A percentile compares a stretch with the other conserved stretches of the same genome.
Conservation (phyloP, 2,329 filamentous ascomycete genomes). For the Dothideomycetes sp. region DNA sequence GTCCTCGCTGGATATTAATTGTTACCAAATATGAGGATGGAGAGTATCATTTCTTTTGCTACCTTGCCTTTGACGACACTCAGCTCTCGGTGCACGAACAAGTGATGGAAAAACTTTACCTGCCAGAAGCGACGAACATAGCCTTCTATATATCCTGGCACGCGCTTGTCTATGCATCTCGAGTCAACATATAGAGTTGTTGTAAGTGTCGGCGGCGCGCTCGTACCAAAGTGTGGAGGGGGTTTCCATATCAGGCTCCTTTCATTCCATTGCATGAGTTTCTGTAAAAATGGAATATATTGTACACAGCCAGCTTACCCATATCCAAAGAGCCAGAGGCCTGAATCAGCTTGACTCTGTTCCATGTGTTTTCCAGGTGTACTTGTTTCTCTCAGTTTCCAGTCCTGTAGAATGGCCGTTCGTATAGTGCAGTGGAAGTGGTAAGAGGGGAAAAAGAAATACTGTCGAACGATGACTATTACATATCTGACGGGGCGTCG, state of each 20-base stretch:
- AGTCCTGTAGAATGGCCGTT: no score
- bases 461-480: no score
- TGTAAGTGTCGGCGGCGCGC: no score
- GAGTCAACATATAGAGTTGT: conserved; percentile 7
- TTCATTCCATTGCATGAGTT: conserved; percentile 7
- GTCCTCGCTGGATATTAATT: conserved; percentile 57
- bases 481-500: no score
- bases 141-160: conserved; percentile 83
- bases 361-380: no score
- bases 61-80: conserved; percentile 20
- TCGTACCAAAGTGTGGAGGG: conserved; percentile 87
- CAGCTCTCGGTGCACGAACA: neutral
- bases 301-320: conserved; percentile 56
- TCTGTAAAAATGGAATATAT: conserved; percentile 1
- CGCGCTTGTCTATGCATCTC: conserved; percentile 53
- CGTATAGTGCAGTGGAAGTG: no score
- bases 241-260: conserved; percentile 98
- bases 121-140: conserved; percentile 98
- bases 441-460: no score
- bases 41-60: conserved; percentile 2
- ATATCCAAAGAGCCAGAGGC: conserved; percentile 97
- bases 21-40: conserved; percentile 3
- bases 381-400: no score
- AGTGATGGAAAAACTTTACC: conserved; percentile 41
- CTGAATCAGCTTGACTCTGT: no score